Evolutionary conservation across 441 rosid genomes (phyloP).

Genomic region (Bruguiera hainesii): DNA sequence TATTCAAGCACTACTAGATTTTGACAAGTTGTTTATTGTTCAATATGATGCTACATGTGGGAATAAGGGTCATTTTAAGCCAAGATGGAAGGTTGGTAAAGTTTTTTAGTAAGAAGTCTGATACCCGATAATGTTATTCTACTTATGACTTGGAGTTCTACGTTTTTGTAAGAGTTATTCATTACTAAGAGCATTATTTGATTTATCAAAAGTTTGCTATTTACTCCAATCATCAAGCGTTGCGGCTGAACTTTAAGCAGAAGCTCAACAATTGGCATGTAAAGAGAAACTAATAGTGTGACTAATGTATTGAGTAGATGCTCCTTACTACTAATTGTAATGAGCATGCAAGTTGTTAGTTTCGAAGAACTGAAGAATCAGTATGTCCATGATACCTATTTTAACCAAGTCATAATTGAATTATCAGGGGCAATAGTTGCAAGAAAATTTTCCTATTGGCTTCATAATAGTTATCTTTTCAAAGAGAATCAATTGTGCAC

Average conservation of each 20-base stretch:
- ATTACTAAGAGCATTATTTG: constrained; percentile 4
- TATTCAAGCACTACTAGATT: too few relatives aligned
- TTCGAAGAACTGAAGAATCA: constrained; percentile 12
- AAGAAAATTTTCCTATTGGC: not conserved
- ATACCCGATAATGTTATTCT: too few relatives aligned
- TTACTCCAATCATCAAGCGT: constrained; percentile 7
- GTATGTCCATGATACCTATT: not conserved
- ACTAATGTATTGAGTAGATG: not conserved
- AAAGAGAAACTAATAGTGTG: not conserved
- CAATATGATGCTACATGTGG: too few relatives aligned
- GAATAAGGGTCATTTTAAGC: too few relatives aligned
- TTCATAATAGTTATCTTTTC: constrained; percentile 5
- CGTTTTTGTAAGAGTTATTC: not conserved
- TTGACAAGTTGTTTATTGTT: too few relatives aligned
- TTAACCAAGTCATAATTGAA: not conserved
- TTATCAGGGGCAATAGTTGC: not conserved
- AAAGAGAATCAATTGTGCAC: constrained; percentile 8
- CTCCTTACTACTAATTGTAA: not conserved
- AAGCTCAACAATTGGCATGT: not conserved
- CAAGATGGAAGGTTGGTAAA: too few relatives aligned
- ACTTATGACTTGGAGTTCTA: not conserved
- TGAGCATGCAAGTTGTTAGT: constrained; percentile 3
- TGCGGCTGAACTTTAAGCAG: not conserved
- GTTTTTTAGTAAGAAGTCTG: too few relatives aligned
- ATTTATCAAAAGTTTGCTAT: not conserved